These are phyloP conservation scores for Aureobasidium sp. DNA, from an alignment of 2,329 filamentous ascomycete species.

Conservation along the genomic window DNA sequence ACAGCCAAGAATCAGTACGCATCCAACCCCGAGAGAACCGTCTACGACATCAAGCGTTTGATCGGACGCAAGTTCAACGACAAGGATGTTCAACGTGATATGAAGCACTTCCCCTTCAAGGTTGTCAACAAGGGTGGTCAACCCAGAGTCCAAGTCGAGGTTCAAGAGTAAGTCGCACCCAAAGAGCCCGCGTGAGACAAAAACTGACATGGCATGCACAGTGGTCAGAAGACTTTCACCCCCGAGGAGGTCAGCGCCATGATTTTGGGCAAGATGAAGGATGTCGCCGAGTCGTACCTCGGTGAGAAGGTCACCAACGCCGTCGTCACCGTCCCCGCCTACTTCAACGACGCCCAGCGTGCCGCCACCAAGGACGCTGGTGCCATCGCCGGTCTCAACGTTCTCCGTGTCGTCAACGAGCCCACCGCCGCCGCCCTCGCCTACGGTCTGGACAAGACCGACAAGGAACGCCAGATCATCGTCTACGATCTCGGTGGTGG, in stretches of 20 bases:
- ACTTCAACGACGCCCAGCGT: slow-evolving; percentile 98
- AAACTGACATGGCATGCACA: slow-evolving; percentile 15
- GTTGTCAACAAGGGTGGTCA: slow-evolving; percentile 84
- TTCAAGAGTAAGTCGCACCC: slow-evolving; percentile 39
- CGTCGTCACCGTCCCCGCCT: slow-evolving; percentile 89
- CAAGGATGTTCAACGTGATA: slow-evolving; percentile 81
- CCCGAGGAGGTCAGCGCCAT: slow-evolving; percentile 75
- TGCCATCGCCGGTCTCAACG: slow-evolving; percentile 83
- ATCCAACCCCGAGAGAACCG: slow-evolving; percentile 39
- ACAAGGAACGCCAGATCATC: slow-evolving; percentile 77
- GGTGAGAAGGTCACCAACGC: slow-evolving; percentile 79
- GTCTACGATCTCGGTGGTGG: slow-evolving; percentile 92
- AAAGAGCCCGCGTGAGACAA: not conserved
- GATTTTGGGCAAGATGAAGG: slow-evolving; percentile 79
- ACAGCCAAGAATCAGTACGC: slow-evolving; percentile 77
- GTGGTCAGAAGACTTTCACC: slow-evolving; percentile 60
- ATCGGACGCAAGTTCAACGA: slow-evolving; percentile 44
- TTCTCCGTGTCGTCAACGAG: slow-evolving; percentile 94
- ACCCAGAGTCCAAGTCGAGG: slow-evolving; percentile 70
- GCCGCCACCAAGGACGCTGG: slow-evolving; percentile 96
- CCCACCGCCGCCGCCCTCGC: slow-evolving; percentile 92
- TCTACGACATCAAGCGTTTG: slow-evolving; percentile 42
- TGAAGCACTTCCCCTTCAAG: slow-evolving; percentile 99
- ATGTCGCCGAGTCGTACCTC: slow-evolving; percentile 68
- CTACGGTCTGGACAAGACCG: slow-evolving; percentile 84